Evolutionary conservation across 1,284 basidiomycete genomes (phyloP).

Genomic region (Cutaneotrichosporon sp.): DNA sequence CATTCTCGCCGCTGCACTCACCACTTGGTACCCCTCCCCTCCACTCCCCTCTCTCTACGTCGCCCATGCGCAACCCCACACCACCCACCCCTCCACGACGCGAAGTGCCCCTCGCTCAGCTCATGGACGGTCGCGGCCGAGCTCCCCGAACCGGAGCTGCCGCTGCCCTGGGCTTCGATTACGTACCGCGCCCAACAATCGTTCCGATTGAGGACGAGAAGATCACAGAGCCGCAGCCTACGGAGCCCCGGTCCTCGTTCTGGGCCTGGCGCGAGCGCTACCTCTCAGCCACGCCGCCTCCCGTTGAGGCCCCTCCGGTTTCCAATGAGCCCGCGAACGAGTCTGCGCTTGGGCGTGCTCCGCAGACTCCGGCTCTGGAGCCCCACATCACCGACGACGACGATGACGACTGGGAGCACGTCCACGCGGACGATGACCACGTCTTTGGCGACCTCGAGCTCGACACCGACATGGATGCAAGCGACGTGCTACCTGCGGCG

Average conservation of each 20-base stretch:
- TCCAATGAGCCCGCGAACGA: background rate
- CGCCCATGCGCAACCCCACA: slow-evolving; percentile 1
- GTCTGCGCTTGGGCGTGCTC: background rate
- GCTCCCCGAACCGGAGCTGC: slow-evolving; percentile 45
- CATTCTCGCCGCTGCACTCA: slow-evolving; percentile 10
- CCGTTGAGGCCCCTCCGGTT: background rate
- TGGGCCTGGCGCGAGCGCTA: slow-evolving; percentile 15
- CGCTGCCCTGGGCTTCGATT: slow-evolving; percentile 45
- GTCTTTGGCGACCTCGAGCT: slow-evolving; percentile 46
- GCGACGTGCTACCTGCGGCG: background rate
- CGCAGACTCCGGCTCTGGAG: slow-evolving; percentile 8
- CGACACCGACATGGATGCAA: slow-evolving; percentile 16
- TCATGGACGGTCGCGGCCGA: slow-evolving; percentile 41
- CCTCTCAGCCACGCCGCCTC: background rate
- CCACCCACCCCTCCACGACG: background rate
- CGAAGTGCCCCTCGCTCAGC: slow-evolving; percentile 19
- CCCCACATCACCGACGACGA: slow-evolving; percentile 21
- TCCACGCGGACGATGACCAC: slow-evolving; percentile 36
- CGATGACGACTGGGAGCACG: slow-evolving; percentile 47
- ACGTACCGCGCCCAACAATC: slow-evolving; percentile 40
- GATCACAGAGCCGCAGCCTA: slow-evolving; percentile 14
- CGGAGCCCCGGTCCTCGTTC: slow-evolving; percentile 7
- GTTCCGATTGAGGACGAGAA: slow-evolving; percentile 33
- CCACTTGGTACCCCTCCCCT: background rate
- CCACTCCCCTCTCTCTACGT: slow-evolving; percentile 2